Evolutionary conservation across 345 rosid genomes (phyloP), one percentile per base, ranked within the genome.

Genomic region (Noccaea bulbosa): DNA sequence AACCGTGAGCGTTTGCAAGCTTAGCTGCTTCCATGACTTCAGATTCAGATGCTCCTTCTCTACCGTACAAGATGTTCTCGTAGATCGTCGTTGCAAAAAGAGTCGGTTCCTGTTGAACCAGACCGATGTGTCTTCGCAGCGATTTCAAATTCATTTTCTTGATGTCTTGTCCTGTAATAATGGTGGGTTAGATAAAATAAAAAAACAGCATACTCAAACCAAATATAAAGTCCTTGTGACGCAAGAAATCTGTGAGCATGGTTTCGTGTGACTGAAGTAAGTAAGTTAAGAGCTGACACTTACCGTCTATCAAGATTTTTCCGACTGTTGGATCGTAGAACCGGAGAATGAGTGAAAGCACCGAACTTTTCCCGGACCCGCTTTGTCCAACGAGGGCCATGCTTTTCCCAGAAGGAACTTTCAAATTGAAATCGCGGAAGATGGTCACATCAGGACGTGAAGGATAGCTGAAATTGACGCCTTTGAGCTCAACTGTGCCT

Each of bases 371-470:
- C 0, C 99, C 99, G 0, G 96, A 94, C 5, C 98, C 99, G 52
- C 98, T 94, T 61, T 94, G 97, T 38, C 98, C 98, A 17, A 94
- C 95, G 4, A 94, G 79, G 15, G 98, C 98, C 86, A 94, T 85
- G 68, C 87, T 91, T 78, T 84, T 83, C 11, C 96, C 93, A 4
- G 86, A 62, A 38, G 73, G 87, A 33, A 88, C 90, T 67, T 30
- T 83, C 1, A 91, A 83, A 73, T 89, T 63, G 4, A 94, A 87
- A 70, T 84, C 87, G 48, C 75, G 74, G 86, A 94, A 94, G 71
- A 94, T 84, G 5, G 75, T 49, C 6, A 89, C 91, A 49, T 94
- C 90, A 0, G 96, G 96, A 55, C 96, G 83, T 6, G 97, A 85
- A 62, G 99, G 96, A 68, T 91, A 94, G 68, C 83, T 83, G 54